Evolutionary conservation across 2,329 filamentous ascomycete species (phyloP), one percentile per base, ranked within the genome.

Genomic region (Raffaelea arxii): DNA sequence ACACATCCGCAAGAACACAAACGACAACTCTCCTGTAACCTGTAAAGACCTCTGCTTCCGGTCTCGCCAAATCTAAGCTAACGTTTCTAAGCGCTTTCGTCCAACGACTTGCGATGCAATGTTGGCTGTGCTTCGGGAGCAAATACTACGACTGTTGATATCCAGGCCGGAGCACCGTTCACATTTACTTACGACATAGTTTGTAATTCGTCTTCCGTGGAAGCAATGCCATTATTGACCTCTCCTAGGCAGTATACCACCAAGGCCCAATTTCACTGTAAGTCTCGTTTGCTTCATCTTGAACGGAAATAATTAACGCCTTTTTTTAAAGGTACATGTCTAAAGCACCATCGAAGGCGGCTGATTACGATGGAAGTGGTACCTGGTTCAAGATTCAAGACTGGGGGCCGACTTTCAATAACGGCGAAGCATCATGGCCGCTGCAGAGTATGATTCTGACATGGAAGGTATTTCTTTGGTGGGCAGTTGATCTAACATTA

Each of bases 21-120:
- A 72, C 65, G 60, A 65, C 53, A 71, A 72, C 62, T 70, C 66
- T 6, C 69, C 68, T 6, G 68, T 71, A 18, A 70, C 66, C 14
- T 60, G 59, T 47, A 22, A 32, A 41, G 24, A 4, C n/a, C 12
- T 21, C 21, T 24, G 12, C 25, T 19, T 25, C 11, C 18, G 4
- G 12, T 6, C 23, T 7, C 12, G n/a, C 14, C 38, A 18, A 12
- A 11, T 38, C 36, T 32, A 3, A 16, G 4, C n/a, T 10, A 32
- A 32, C 9, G 16, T 32, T 32, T 32, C 27, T 32, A 32, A 61
- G 59, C 62, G 30, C 54, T 69, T 37, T 46, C 58, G 3, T 66
- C 65, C 6, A 61, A 61, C 39, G 65, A 69, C 52, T 58, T 69
- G 43, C 60, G 66, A 35, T 69, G 66, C 59, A 69, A 69, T 52